A percentile compares a stretch with the other conserved stretches of the same genome.
Evolutionary conservation across 2,329 filamentous ascomycete genomes (phyloP).

Genomic region (Colletotrichum zoysiae): DNA sequence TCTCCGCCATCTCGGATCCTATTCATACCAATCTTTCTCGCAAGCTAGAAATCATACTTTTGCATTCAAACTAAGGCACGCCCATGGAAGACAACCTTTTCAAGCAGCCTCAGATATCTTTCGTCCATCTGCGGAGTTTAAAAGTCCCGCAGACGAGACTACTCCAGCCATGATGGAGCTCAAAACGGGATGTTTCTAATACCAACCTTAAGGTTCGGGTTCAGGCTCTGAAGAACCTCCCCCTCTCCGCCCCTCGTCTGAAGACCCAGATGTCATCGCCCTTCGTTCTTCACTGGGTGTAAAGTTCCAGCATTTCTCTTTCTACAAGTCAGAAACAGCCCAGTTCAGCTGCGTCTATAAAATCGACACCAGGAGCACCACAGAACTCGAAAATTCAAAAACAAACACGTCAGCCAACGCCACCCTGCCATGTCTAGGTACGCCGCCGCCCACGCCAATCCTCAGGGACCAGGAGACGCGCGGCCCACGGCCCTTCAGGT

Average conservation of each 20-base stretch:
- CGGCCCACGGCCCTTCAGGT: conserved; percentile 52
- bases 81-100: no score
- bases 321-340: background rate
- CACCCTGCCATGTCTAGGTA: conserved; percentile 36
- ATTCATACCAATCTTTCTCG: background rate
- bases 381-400: no score
- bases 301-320: background rate
- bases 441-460: conserved; percentile 40
- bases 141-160: background rate
- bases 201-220: background rate
- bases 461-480: conserved; percentile 48
- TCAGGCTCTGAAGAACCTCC: background rate
- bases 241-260: background rate
- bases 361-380: no score
- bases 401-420: background rate
- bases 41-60: no score
- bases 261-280: no score
- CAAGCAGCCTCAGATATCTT: no score
- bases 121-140: background rate
- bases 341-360: background rate
- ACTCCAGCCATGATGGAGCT: background rate
- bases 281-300: no score
- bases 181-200: background rate
- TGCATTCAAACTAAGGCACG: no score
- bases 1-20: background rate